Base-by-base conservation (phyloP, 1,284 basidiomycete species). In the Sporisorium reilianum region DNA sequence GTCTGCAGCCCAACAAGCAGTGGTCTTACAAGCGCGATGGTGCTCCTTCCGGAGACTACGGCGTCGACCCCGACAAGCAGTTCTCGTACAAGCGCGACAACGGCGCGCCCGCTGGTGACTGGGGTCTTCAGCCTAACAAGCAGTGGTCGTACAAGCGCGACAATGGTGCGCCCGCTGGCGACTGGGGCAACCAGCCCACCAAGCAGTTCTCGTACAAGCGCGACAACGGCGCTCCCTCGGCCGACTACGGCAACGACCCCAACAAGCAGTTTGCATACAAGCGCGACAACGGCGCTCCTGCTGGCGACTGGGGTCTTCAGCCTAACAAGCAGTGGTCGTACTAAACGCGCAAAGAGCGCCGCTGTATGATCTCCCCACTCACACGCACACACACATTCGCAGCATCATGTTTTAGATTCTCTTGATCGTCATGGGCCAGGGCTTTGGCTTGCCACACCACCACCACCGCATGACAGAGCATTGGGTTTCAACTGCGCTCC, bases 91-190 rank as follows among this genome's bases (percentile, higher is more conserved):
- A 70, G 67, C 60, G 59, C 20, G 57, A 55, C 2, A 46, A 65
- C 20, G 58, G 30, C 26, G 60, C 55, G 0, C 56, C 61, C 16
- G 32, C 66, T n/a, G 54, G 26, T 23, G 66, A 69, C 44, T 69
- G 40, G 12, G 61, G 66, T 26, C 23, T 32, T n/a, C 51, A 60
- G 38, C 56, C 64, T 16, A 9, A 45, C 12, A 49, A 49, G 48
- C 64, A 60, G 57, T 66, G 34, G 32, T 40, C 20, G 10, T 69
- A 59, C 52, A 69, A 67, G 67, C 67, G 67, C 32, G 48, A 55
- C 23, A 41, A 36, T n/a, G n/a, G n/a, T n/a, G n/a, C n/a, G 18
- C 57, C 53, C 16, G 41, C 67, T 26, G 57, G 42, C 7, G 67
- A 70, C 49, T 70, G 42, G 11, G 61, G 61, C 6, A 28, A 34